Base-by-base conservation (phyloP, 305 asterid species). In the Andrographis paniculata region DNA sequence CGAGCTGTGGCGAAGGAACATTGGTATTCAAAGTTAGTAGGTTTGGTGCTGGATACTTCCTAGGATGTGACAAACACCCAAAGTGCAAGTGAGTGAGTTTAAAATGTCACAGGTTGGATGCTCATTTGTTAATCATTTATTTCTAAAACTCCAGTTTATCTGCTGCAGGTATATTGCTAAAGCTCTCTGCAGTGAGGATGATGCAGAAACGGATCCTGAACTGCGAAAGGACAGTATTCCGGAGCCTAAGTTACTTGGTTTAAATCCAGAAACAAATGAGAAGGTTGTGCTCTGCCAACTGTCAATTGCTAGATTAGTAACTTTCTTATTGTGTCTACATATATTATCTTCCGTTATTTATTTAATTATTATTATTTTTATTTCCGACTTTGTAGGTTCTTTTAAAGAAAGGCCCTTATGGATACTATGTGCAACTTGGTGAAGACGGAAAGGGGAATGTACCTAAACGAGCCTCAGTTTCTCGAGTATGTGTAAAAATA, bases 61-160 rank as follows among this genome's bases (percentile, higher is more conserved):
- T 89, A 50, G 95, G 93, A 58, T 88, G 97, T 55, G 93, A 88
- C 75, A 89, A 88, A 53, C 93, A 88, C 79, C 95, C 94, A 54
- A 74, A 63, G 66, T 89, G 98, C 94, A 85, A 82, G 97, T 87
- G 61, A 78, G 96, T 69, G 21, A 36, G 17, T 42, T n/a, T n/a
- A n/a, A n/a, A 23, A 18, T 23, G 15, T 9, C 52, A 42, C 21
- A 10, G 31, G 5, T 13, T 50, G 36, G 50, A 21, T 24, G 52
- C 51, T 57, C 49, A 15, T 58, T 39, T 17, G 11, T 51, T 4
- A 17, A 33, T 2, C 12, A 50, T 16, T 14, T 33, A 16, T 55
- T 53, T 28, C 30, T 56, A 33, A 70, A 44, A 42, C 63, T 48
- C 45, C 42, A 23, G 31, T 30, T 28, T 2, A 23, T 48, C 10